A percentile compares a stretch with the other conserved stretches of the same genome.
phyloP scores from a whole-genome alignment of 495 filamentous ascomycete genomes.

The Podospora didyma region DNA sequence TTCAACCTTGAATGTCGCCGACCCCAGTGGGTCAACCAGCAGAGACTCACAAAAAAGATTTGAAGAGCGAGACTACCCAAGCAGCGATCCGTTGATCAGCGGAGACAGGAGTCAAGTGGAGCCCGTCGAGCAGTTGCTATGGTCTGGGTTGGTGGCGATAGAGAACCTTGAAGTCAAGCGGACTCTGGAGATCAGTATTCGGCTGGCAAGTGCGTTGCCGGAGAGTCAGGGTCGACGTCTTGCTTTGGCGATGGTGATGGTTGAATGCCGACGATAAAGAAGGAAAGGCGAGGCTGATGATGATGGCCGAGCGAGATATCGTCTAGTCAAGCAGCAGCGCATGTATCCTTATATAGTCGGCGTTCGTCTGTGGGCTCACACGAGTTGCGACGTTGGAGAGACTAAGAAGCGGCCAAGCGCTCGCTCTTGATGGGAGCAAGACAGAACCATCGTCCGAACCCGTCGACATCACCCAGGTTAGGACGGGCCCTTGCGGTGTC shows the following conservation, averaged over 20 bases:
- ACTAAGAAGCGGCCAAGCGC: neutral
- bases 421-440: neutral
- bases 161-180: too few species aligned
- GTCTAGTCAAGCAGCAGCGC: neutral
- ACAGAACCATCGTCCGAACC: neutral
- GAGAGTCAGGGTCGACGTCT: too few species aligned
- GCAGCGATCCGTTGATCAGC: too few species aligned
- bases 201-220: too few species aligned
- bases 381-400: neutral
- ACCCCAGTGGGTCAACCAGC: too few species aligned
- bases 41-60: too few species aligned
- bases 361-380: neutral
- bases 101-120: too few species aligned
- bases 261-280: neutral
- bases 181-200: too few species aligned
- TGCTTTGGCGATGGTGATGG: neutral
- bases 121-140: too few species aligned
- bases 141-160: too few species aligned
- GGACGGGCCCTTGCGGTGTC: neutral
- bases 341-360: neutral
- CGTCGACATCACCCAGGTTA: neutral
- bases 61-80: too few species aligned
- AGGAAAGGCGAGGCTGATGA: neutral
- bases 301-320: neutral
- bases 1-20: too few species aligned